Evolutionary conservation across 2,329 filamentous ascomycete species (phyloP).

Genomic region (Daldinia eschscholtzii): DNA sequence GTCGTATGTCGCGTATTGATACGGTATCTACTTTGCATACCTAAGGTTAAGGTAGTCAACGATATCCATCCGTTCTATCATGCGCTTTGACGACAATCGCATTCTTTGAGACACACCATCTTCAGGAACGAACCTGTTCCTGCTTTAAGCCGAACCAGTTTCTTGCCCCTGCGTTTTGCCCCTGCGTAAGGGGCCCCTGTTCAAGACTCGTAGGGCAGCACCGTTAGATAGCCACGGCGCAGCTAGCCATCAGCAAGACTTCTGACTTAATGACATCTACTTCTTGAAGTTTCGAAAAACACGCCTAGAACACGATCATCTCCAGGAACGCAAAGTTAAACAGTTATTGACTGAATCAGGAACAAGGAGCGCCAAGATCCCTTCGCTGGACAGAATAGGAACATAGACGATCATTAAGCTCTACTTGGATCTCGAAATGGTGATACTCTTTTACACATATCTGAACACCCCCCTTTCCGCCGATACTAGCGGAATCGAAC

Average conservation of each 20-base stretch:
- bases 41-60: slow-evolving; percentile 1
- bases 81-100: slow-evolving; percentile 25
- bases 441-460: slow-evolving; percentile 7
- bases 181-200: slow-evolving; percentile 25
- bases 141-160: slow-evolving; percentile 22
- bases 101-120: slow-evolving; percentile 41
- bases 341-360: slow-evolving; percentile 29
- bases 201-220: slow-evolving; percentile 30
- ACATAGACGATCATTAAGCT: slow-evolving; percentile 14
- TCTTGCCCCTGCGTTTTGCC: slow-evolving; percentile 29
- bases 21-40: neutral
- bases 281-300: slow-evolving; percentile 2
- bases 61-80: slow-evolving; percentile 14
- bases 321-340: slow-evolving; percentile 25
- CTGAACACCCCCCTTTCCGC: slow-evolving; percentile 4
- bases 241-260: slow-evolving; percentile 16
- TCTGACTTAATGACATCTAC: slow-evolving; percentile 16
- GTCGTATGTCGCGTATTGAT: neutral
- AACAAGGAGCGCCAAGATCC: slow-evolving; percentile 38
- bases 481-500: slow-evolving; percentile 8
- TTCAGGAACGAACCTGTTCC: slow-evolving; percentile 30
- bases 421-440: slow-evolving; percentile 14
- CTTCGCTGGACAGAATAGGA: slow-evolving; percentile 24
- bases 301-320: slow-evolving; percentile 25
- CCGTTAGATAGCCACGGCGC: slow-evolving; percentile 17